A percentile compares a stretch with the other conserved stretches of the same genome.
Evolutionary conservation across 2,329 filamentous ascomycete genomes (phyloP).

Genomic region (Passalora sequoiae): DNA sequence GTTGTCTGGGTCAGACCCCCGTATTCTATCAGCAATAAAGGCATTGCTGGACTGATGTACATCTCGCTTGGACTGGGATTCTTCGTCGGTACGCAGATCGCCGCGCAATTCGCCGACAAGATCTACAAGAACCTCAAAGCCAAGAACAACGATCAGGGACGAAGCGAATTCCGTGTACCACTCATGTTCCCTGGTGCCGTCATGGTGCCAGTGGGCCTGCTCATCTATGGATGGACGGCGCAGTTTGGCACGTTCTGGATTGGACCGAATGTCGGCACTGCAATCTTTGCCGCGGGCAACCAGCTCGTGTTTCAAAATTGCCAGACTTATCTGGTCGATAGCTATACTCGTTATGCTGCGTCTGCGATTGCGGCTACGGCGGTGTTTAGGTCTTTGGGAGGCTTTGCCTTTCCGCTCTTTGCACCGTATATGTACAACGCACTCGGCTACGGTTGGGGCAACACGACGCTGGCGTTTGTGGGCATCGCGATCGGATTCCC

Average conservation of each 20-base stretch:
- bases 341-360: constrained; percentile 45
- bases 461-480: constrained; percentile 52
- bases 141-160: constrained; percentile 35
- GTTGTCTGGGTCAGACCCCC: constrained; percentile 30
- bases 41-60: constrained; percentile 37
- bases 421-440: constrained; percentile 48
- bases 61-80: constrained; percentile 58
- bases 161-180: constrained; percentile 44
- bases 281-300: constrained; percentile 51
- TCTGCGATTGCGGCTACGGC: constrained; percentile 52
- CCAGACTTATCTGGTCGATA: constrained; percentile 59
- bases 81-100: constrained; percentile 46
- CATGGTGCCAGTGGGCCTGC: constrained; percentile 51
- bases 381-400: constrained; percentile 52
- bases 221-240: constrained; percentile 57
- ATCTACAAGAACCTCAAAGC: constrained; percentile 37
- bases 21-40: constrained; percentile 17
- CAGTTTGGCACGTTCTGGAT: constrained; percentile 54
- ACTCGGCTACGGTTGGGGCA: constrained; percentile 49
- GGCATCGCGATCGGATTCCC: constrained; percentile 50
- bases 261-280: constrained; percentile 55
- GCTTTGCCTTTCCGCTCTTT: constrained; percentile 57
- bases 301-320: constrained; percentile 55
- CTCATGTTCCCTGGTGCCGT: constrained; percentile 53
- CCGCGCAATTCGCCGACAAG: constrained; percentile 34